Percentiles rank a stretch among this genome's conserved stretches.
These are phyloP conservation scores for Gillenia trifoliata DNA, from an alignment of 306 rosid genomes.

Conservation along the genomic window DNA sequence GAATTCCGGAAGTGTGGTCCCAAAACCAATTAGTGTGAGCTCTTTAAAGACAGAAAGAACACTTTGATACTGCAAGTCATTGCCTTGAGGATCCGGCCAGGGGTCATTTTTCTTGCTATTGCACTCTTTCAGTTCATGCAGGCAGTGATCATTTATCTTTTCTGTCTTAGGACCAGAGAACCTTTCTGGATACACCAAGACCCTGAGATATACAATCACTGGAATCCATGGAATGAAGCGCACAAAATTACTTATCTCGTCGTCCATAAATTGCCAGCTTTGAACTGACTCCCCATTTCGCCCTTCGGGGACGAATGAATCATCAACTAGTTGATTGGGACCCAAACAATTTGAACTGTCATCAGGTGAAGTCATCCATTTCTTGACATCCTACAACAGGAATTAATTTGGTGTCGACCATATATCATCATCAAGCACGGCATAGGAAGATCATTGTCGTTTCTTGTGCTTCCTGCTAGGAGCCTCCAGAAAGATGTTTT, in stretches of 20 bases:
- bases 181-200: constrained; percentile 42
- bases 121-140: constrained; percentile 31
- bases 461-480: constrained; percentile 27
- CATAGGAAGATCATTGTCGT: constrained; percentile 23
- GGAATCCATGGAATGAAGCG: constrained; percentile 63
- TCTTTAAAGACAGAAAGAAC: constrained; percentile 48
- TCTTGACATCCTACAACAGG: constrained; percentile 36
- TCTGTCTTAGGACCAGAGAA: constrained; percentile 29
- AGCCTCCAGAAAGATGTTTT: constrained; percentile 49
- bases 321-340: constrained; percentile 38
- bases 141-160: constrained; percentile 16
- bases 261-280: constrained; percentile 74
- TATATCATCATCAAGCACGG: constrained; percentile 35
- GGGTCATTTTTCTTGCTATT: constrained; percentile 41
- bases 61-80: constrained; percentile 53
- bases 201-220: constrained; percentile 86
- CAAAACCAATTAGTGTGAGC: constrained; percentile 44
- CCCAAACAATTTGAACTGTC: constrained; percentile 45
- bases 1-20: constrained; percentile 36
- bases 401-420: constrained; percentile 27
- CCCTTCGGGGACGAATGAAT: constrained; percentile 42
- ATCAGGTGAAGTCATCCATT: constrained; percentile 44
- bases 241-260: constrained; percentile 56
- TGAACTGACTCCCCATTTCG: constrained; percentile 52
- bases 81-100: constrained; percentile 34